Evolutionary conservation across 169 alveolate species (phyloP), one percentile per base, ranked within the genome.

Genomic region (Besnoitia besnoiti): DNA sequence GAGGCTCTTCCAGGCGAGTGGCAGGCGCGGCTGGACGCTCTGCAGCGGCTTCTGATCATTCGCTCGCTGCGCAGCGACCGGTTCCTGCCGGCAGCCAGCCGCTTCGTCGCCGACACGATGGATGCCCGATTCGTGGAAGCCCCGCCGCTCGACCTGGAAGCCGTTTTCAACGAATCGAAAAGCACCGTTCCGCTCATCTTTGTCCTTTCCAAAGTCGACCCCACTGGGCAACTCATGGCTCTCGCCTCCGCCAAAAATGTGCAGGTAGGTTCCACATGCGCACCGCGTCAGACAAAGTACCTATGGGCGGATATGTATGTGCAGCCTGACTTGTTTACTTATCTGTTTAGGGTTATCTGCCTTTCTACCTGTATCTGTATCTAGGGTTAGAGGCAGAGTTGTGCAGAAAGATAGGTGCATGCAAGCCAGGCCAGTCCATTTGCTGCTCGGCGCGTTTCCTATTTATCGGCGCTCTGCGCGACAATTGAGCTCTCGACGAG

Each of bases 1-100:
- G 98, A 97, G 91, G 94, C 97, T 37, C 95, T 98, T 59, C 99
- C 99, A 30, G 99, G 98, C 27, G 99, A 98, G 95, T 98, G 99
- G 99, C 99, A 98, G 67, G 94, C 96, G n/a, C 97, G 98, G 90
- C 96, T 98, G 85, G 98, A 98, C 42, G 98, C 97, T 47, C 95
- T 96, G 67, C 98, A 97, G 95, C 94, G 96, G 73, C 96, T 97
- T 95, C 95, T 98, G 61, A 95, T 98, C 44, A 96, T 98, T 35
- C 96, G 94, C 75, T 97, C 98, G 94, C 92, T 98, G 47, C 96
- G 99, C 82, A 98, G 98, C 8, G 99, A 98, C 94, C 95, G 99
- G 89, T 97, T 97, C 30, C 95, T 97, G 4, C 98, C 97, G 82
- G 98, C 99, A 30, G 97, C 97, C 21, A 92, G 95, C 82, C 95